Evolutionary conservation across 352 stramenopile species (phyloP), one percentile per base, ranked within the genome.

Genomic region (Globisporangium abappressorium): DNA sequence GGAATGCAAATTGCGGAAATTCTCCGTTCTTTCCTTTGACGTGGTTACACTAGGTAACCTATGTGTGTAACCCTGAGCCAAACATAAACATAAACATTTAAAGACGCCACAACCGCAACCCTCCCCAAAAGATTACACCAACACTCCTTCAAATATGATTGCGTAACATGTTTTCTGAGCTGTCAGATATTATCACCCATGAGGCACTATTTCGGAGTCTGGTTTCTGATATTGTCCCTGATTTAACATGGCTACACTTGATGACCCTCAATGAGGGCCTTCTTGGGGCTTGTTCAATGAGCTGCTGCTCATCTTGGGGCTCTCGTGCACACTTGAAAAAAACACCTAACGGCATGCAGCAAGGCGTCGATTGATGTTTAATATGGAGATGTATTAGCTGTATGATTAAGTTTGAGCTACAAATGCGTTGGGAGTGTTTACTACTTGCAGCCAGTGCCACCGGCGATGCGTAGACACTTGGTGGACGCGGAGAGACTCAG

Each of bases 401-500:
- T 51, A n/a, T 24, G 43, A 24, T 51, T 47, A 8, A 33, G 1
- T 30, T 15, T 9, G 18, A 28, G 36, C 14, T 38, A 11, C 56
- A 62, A 5, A 38, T 41, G 36, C 15, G 18, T 18, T 53, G 11
- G 9, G 56, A 30, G 12, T 15, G 3, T 9, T n/a, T 46, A 46
- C 38, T 61, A 34, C 34, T 67, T 43, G 72, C 80, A 87, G 8
- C 79, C 76, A 0, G 61, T 76, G 26, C 80, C 80, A 47, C 80
- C 80, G 3, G 78, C 77, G 47, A 87, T 87, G 12, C 77, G 73
- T 22, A 86, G 57, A 46, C 80, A 89, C 12, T 68, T 74, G 1
- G 84, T 92, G n/a, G 74, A 81, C 28, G 80, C 67, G 47, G 65
- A 89, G 2, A 90, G 66, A 57, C 74, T 79, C 24, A 92, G 36